phyloP scores from a whole-genome alignment of 306 rosid species.

The Glycyrrhiza uralensis region DNA sequence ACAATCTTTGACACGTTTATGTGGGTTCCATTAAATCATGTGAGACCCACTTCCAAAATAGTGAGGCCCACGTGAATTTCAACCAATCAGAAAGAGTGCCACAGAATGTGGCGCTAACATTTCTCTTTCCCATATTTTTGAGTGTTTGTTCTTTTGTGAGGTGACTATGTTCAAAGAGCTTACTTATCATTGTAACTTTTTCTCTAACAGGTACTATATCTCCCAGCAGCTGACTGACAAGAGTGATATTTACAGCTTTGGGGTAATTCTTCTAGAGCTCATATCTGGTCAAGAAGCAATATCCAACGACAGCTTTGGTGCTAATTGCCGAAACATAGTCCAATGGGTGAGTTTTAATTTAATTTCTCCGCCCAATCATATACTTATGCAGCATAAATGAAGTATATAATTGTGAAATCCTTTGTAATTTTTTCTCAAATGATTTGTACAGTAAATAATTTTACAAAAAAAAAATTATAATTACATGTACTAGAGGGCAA shows the following conservation, averaged over 20 bases:
- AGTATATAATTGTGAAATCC: not conserved
- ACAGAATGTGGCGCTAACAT: no score
- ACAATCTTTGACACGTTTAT: no score
- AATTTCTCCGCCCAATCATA: slow-evolving; percentile 8
- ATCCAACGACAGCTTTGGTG: slow-evolving; percentile 88
- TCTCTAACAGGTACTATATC: slow-evolving; percentile 73
- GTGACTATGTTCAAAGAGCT: not conserved
- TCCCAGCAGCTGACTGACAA: slow-evolving; percentile 97
- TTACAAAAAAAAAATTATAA: not conserved
- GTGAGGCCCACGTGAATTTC: no score
- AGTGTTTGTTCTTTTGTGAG: slow-evolving; percentile 12
- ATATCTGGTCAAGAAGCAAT: slow-evolving; percentile 99
- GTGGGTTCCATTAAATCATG: no score
- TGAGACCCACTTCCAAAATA: no score
- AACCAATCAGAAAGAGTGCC: no score
- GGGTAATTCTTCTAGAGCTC: slow-evolving; percentile 95
- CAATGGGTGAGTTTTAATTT: slow-evolving; percentile 78
- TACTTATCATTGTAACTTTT: not conserved
- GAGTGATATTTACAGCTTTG: slow-evolving; percentile 94
- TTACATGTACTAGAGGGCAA: not conserved
- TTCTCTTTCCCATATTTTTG: not conserved
- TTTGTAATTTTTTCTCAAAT: not conserved
- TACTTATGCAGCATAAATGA: not conserved
- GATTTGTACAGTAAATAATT: not conserved
- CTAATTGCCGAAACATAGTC: slow-evolving; percentile 86